Evolutionary conservation across 164 flowering plant genomes (phyloP).

Genomic region (Magnolia changhungtana): DNA sequence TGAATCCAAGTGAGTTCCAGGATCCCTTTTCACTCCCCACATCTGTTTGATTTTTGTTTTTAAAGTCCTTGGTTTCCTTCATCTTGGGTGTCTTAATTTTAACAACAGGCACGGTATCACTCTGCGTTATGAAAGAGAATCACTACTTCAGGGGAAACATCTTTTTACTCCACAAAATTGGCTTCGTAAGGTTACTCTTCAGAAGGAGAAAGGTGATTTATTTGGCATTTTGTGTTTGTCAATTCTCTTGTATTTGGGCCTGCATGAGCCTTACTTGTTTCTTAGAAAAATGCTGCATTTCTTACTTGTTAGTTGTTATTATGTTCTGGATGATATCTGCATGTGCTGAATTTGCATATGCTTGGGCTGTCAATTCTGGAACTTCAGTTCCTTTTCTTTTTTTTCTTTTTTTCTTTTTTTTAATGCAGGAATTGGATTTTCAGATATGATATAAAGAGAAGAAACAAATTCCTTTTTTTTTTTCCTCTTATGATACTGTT

Average conservation of each 20-base stretch:
- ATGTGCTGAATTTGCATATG: no score
- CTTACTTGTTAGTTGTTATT: no score
- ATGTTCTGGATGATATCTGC: no score
- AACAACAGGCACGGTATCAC: slow-evolving; percentile 45
- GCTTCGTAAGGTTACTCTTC: slow-evolving; percentile 26
- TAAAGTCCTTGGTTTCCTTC: not conserved
- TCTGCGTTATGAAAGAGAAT: slow-evolving; percentile 30
- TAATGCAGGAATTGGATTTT: no score
- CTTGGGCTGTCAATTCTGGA: no score
- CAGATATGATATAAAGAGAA: no score
- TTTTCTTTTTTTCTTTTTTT: no score
- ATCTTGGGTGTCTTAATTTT: not conserved
- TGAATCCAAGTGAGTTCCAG: slow-evolving; percentile 36
- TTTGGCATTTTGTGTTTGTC: not conserved
- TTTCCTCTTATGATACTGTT: no score
- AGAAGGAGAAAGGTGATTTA: slow-evolving; percentile 39
- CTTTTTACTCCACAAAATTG: slow-evolving; percentile 45
- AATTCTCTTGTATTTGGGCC: not conserved
- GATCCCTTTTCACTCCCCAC: not conserved
- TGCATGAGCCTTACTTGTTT: no score
- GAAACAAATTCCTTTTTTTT: no score
- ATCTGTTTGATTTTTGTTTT: not conserved
- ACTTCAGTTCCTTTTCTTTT: no score
- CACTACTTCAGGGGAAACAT: slow-evolving; percentile 49
- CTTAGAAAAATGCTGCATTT: no score